These are phyloP conservation scores for Suillus cothurnatus DNA, from an alignment of 768 basidiomycete species.

Conservation along the genomic window DNA sequence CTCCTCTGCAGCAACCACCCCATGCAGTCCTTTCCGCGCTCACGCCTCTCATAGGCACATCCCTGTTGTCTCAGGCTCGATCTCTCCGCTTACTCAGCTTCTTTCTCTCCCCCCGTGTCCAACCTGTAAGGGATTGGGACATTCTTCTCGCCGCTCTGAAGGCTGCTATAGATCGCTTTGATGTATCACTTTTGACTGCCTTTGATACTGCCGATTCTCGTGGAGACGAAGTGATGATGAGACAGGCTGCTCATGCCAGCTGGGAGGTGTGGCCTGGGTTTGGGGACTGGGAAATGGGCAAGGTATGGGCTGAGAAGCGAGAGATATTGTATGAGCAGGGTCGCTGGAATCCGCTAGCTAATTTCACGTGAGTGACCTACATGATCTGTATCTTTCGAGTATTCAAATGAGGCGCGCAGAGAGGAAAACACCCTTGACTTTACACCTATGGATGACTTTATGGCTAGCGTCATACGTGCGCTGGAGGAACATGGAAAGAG, in stretches of 20 bases:
- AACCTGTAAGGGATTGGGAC: slow-evolving; percentile 72
- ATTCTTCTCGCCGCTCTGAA: slow-evolving; percentile 65
- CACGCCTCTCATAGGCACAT: slow-evolving; percentile 24
- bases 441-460: slow-evolving; percentile 92
- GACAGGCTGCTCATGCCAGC: slow-evolving; percentile 76
- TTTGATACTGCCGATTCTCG: slow-evolving; percentile 87
- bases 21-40: slow-evolving; percentile 62
- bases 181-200: slow-evolving; percentile 78
- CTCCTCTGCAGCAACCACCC: slow-evolving; percentile 60
- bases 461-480: slow-evolving; percentile 63
- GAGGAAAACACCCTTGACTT: slow-evolving; percentile 73
- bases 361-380: slow-evolving; percentile 62
- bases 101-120: slow-evolving; percentile 71
- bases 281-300: slow-evolving; percentile 87
- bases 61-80: slow-evolving; percentile 62
- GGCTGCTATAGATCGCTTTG: slow-evolving; percentile 85
- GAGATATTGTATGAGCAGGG: slow-evolving; percentile 91
- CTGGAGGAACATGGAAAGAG: slow-evolving; percentile 76
- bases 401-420: slow-evolving; percentile 30
- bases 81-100: slow-evolving; percentile 69
- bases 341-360: slow-evolving; percentile 79
- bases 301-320: slow-evolving; percentile 94
- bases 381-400: background rate
- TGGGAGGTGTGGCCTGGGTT: slow-evolving; percentile 71
- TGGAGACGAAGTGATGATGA: slow-evolving; percentile 76